These are phyloP conservation scores for Fusarium circinatum DNA, from an alignment of 2,329 filamentous ascomycete species.

Conservation along the genomic window DNA sequence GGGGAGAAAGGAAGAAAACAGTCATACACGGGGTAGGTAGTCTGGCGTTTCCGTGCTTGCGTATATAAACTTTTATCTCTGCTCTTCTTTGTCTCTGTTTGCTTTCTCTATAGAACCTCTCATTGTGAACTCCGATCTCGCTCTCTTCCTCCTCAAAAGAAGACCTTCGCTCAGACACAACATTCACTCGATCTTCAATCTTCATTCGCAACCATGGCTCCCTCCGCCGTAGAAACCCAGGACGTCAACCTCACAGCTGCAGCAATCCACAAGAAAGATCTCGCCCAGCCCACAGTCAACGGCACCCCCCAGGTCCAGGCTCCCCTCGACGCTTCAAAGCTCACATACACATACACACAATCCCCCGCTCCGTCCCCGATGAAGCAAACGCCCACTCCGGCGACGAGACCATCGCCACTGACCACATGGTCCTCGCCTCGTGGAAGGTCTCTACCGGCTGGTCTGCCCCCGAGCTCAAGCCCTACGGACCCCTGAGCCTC, in stretches of 20 bases:
- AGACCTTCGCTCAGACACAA: neutral
- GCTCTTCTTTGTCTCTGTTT: neutral
- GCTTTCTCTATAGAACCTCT: neutral
- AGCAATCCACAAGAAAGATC: conserved; percentile 62
- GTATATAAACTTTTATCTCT: conserved; percentile 17
- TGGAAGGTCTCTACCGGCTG: conserved; percentile 77
- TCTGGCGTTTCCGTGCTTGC: neutral
- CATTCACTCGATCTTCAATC: neutral
- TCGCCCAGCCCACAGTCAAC: conserved; percentile 48
- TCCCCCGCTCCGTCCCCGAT: conserved; percentile 62
- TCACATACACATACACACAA: conserved; percentile 64
- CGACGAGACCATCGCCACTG: conserved; percentile 71
- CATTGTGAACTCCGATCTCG: neutral
- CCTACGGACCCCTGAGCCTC: conserved; percentile 80
- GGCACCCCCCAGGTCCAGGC: conserved; percentile 57
- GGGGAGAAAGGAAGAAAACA: neutral
- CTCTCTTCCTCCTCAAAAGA: neutral
- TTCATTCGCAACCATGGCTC: conserved; percentile 52
- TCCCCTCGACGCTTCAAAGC: conserved; percentile 71
- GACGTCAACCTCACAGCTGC: conserved; percentile 63
- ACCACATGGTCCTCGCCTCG: conserved; percentile 85
- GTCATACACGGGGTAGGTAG: neutral
- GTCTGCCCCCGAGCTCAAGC: conserved; percentile 77
- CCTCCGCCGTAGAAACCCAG: conserved; percentile 58
- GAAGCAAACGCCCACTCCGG: conserved; percentile 59